These are phyloP conservation scores for Leccinellum luteum DNA, from an alignment of 768 basidiomycete genomes.

Conservation along the genomic window DNA sequence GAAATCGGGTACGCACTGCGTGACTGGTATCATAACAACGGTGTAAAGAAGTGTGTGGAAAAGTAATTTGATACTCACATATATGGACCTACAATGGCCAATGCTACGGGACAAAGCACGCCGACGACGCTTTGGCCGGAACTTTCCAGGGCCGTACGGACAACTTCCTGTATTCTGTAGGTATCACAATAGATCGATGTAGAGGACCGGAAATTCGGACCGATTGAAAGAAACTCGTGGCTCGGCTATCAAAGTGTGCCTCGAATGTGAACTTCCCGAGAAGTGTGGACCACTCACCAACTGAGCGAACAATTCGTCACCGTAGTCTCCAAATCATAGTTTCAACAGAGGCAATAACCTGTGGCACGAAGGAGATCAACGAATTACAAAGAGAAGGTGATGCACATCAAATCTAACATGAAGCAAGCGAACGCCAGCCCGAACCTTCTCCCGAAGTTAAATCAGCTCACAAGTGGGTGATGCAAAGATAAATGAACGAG, in stretches of 20 bases:
- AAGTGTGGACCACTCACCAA: neutral
- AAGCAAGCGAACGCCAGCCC: no score
- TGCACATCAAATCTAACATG: no score
- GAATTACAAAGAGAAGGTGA: neutral
- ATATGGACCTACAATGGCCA: conserved; percentile 4
- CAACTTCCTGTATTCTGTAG: no score
- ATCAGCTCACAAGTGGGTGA: no score
- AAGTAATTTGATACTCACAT: neutral
- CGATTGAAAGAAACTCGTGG: neutral
- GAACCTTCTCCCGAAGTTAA: no score
- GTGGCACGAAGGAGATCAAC: neutral
- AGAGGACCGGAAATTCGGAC: no score
- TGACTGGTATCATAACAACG: neutral
- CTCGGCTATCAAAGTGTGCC: neutral
- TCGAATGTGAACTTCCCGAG: neutral
- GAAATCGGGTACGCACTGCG: neutral
- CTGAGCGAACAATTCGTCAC: neutral
- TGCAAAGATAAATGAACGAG: no score
- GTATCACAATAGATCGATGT: no score
- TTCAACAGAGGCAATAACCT: neutral
- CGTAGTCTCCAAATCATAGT: neutral
- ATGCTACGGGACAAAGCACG: conserved; percentile 4
- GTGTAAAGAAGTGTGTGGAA: neutral
- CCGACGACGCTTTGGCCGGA: conserved; percentile 1
- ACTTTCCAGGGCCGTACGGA: neutral